Evolutionary conservation across 139 green algal species (phyloP).

Genomic region (Bryopsis sp.): DNA sequence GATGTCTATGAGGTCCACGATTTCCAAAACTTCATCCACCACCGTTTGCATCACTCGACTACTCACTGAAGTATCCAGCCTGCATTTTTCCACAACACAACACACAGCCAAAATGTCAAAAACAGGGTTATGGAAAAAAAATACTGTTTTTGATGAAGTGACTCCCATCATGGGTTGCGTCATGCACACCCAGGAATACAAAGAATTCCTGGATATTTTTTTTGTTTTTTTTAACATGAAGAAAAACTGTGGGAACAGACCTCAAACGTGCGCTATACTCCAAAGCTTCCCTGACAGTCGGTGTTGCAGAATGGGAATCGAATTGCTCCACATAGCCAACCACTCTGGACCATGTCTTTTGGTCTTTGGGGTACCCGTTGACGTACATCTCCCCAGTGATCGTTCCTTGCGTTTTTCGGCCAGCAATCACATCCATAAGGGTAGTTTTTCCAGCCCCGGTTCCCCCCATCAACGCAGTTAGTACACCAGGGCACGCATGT

Average conservation of each 20-base stretch:
- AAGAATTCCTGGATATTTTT: no score
- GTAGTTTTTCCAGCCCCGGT: slow-evolving; percentile 31
- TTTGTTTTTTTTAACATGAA: no score
- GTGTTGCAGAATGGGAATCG: slow-evolving; percentile 30
- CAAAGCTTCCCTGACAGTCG: slow-evolving; percentile 4
- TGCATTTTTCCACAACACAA: no score
- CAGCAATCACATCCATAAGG: slow-evolving; percentile 31
- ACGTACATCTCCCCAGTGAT: background rate
- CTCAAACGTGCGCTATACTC: background rate
- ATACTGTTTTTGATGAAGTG: no score
- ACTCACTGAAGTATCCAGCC: background rate
- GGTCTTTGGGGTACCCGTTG: slow-evolving; percentile 49
- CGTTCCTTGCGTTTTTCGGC: slow-evolving; percentile 4
- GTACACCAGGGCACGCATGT: slow-evolving; percentile 30
- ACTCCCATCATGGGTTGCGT: no score
- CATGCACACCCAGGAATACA: no score
- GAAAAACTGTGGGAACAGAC: no score
- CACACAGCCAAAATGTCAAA: no score
- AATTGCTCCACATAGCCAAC: slow-evolving; percentile 53
- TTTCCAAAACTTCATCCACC: slow-evolving; percentile 58
- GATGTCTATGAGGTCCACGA: slow-evolving; percentile 59
- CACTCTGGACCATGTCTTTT: slow-evolving; percentile 52
- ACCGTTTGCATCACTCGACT: slow-evolving; percentile 20
- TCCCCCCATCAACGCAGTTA: slow-evolving; percentile 51
- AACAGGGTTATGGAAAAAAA: no score